Percentiles rank a stretch among this genome's conserved stretches.
These are phyloP conservation scores for Ascochyta pisi DNA, from an alignment of 2,329 filamentous ascomycete genomes.

Conservation along the genomic window DNA sequence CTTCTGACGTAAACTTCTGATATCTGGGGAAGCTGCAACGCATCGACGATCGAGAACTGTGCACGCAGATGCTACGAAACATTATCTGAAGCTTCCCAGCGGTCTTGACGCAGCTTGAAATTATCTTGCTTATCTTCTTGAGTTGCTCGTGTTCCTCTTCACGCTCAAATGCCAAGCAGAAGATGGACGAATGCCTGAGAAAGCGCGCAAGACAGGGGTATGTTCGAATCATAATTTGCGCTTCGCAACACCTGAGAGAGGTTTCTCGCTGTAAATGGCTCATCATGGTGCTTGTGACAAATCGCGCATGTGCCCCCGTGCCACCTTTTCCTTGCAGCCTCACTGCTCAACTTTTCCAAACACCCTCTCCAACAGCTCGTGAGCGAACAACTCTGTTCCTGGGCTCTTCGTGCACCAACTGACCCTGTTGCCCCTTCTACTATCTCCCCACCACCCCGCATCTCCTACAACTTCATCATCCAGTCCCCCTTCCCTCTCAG, in stretches of 20 bases:
- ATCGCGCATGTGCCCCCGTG: not conserved
- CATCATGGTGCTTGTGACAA: not conserved
- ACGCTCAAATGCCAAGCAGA: too few species aligned
- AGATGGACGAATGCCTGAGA: not conserved
- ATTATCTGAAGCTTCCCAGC: not conserved
- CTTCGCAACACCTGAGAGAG: not conserved
- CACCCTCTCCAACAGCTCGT: constrained; percentile 68
- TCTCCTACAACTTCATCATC: constrained; percentile 68
- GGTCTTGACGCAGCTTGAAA: not conserved
- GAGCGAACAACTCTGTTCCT: constrained; percentile 71
- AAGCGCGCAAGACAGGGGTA: not conserved
- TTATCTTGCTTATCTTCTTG: not conserved
- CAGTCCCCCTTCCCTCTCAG: constrained; percentile 41
- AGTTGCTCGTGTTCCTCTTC: not conserved
- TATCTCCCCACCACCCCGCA: constrained; percentile 76
- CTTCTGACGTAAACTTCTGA: constrained; percentile 6
- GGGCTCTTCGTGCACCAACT: constrained; percentile 74
- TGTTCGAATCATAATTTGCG: not conserved
- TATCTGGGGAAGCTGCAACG: constrained; percentile 5
- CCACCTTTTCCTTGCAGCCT: not conserved
- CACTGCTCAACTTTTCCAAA: constrained; percentile 55
- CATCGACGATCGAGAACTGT: not conserved
- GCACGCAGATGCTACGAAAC: not conserved
- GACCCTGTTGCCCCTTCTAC: constrained; percentile 78
- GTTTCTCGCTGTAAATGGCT: not conserved